These are phyloP conservation scores for Botrytis aclada DNA, from an alignment of 2,329 filamentous ascomycete species.

Conservation along the genomic window DNA sequence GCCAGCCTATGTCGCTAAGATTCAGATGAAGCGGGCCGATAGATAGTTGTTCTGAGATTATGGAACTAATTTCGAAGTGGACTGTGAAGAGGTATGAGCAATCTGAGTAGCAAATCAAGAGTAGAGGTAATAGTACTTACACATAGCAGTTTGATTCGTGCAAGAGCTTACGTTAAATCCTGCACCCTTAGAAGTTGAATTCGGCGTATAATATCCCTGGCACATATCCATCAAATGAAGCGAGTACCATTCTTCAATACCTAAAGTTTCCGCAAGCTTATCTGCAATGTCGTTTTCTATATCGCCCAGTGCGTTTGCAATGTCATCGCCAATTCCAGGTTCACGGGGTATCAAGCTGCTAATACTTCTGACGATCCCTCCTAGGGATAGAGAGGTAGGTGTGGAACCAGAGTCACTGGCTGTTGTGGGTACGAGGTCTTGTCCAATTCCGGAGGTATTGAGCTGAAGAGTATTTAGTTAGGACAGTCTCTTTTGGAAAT, in stretches of 20 bases:
- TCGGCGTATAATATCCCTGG: constrained; percentile 43
- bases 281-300: constrained; percentile 36
- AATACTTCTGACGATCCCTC: constrained; percentile 40
- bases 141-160: constrained; percentile 51
- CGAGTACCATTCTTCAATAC: constrained; percentile 59
- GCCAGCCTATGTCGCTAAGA: constrained; percentile 54
- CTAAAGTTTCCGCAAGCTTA: constrained; percentile 46
- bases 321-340: constrained; percentile 40
- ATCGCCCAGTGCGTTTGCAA: constrained; percentile 36
- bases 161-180: constrained; percentile 53
- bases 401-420: constrained; percentile 27
- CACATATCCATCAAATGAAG: constrained; percentile 61
- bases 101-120: background rate
- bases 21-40: constrained; percentile 43
- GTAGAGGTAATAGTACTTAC: constrained; percentile 32
- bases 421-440: constrained; percentile 32
- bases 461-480: constrained; percentile 41
- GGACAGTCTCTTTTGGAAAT: background rate
- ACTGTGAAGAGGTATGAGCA: constrained; percentile 24
- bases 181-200: constrained; percentile 41
- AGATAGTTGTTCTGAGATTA: constrained; percentile 49
- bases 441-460: constrained; percentile 55
- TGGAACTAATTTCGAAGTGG: constrained; percentile 52
- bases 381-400: constrained; percentile 35
- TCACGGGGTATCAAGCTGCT: constrained; percentile 37